Conservation (phyloP, 2,329 filamentous ascomycete species). For the Fusarium clavum region DNA sequence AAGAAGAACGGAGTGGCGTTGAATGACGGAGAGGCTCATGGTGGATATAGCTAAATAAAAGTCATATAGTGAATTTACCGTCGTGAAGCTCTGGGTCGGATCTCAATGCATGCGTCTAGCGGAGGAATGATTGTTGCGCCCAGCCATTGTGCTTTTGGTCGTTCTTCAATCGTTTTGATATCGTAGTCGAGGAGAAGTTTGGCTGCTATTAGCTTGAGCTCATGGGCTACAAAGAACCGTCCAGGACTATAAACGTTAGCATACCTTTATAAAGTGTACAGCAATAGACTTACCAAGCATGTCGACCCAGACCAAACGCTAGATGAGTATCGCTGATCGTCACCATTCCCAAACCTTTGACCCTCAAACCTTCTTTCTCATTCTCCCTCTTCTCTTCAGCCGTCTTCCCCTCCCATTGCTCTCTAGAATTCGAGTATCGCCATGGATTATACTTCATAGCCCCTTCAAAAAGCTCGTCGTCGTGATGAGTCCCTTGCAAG, state of each 20-base stretch:
- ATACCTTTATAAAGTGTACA: fast-evolving
- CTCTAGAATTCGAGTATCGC: slow-evolving; percentile 58
- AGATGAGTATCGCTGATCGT: slow-evolving; percentile 64
- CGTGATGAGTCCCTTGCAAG: slow-evolving; percentile 59
- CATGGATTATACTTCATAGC: slow-evolving; percentile 61
- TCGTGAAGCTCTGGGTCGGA: slow-evolving; percentile 33
- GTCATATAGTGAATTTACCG: background rate
- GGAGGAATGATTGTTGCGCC: slow-evolving; percentile 56
- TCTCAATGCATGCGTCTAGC: slow-evolving; percentile 44
- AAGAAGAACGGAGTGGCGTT: slow-evolving; percentile 15
- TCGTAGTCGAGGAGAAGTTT: slow-evolving; percentile 66
- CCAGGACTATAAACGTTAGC: slow-evolving; percentile 55
- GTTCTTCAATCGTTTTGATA: slow-evolving; percentile 55
- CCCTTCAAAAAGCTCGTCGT: slow-evolving; percentile 57
- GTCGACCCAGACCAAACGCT: slow-evolving; percentile 68
- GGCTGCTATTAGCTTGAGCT: slow-evolving; percentile 66
- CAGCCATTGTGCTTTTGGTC: slow-evolving; percentile 57
- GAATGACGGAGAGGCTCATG: slow-evolving; percentile 10
- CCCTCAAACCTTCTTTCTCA: slow-evolving; percentile 49
- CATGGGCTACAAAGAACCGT: slow-evolving; percentile 66
- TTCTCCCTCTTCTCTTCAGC: slow-evolving; percentile 46
- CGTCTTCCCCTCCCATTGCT: slow-evolving; percentile 51
- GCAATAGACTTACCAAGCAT: slow-evolving; percentile 56
- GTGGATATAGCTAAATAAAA: slow-evolving; percentile 21
- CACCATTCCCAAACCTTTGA: slow-evolving; percentile 60